A percentile compares a stretch with the other conserved stretches of the same genome.
Conservation (phyloP, 257 asterid species). For the Salvia miltiorrhiza region DNA sequence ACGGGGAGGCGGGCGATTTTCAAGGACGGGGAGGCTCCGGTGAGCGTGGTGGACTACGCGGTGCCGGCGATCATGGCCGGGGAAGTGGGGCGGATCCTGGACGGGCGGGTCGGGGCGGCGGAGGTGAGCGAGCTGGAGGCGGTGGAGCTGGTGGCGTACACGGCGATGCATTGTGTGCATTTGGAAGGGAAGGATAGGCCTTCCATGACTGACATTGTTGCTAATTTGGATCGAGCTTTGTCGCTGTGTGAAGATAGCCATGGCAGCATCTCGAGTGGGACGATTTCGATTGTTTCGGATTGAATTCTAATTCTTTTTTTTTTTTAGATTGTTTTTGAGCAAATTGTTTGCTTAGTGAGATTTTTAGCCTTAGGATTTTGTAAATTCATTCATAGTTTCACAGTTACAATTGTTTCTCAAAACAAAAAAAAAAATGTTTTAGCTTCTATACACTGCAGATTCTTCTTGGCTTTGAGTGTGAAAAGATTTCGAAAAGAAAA, state of each 20-base stretch:
- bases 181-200: slow-evolving; percentile 91
- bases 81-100: slow-evolving; percentile 53
- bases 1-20: slow-evolving; percentile 87
- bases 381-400: slow-evolving; percentile 24
- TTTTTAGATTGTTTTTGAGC: not conserved
- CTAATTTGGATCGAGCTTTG: slow-evolving; percentile 88
- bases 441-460: too few relatives aligned
- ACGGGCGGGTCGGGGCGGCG: slow-evolving; percentile 55
- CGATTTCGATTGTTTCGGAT: slow-evolving; percentile 61
- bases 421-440: not conserved
- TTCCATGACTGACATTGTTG: slow-evolving; percentile 68
- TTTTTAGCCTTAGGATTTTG: slow-evolving; percentile 24
- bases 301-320: too few relatives aligned
- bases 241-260: slow-evolving; percentile 62
- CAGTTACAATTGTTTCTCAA: slow-evolving; percentile 3
- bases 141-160: slow-evolving; percentile 82
- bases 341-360: slow-evolving; percentile 16
- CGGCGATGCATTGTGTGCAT: slow-evolving; percentile 87
- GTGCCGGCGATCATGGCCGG: slow-evolving; percentile 72
- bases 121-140: slow-evolving; percentile 62
- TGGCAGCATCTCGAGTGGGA: slow-evolving; percentile 76
- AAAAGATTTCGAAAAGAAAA: too few relatives aligned
- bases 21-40: slow-evolving; percentile 51
- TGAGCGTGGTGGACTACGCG: slow-evolving; percentile 74
- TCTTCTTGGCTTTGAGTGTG: not conserved